Evolutionary conservation across 805 yeast genomes (phyloP), one percentile per base, ranked within the genome.

Genomic region (Wickerhamomyces pijperi): DNA sequence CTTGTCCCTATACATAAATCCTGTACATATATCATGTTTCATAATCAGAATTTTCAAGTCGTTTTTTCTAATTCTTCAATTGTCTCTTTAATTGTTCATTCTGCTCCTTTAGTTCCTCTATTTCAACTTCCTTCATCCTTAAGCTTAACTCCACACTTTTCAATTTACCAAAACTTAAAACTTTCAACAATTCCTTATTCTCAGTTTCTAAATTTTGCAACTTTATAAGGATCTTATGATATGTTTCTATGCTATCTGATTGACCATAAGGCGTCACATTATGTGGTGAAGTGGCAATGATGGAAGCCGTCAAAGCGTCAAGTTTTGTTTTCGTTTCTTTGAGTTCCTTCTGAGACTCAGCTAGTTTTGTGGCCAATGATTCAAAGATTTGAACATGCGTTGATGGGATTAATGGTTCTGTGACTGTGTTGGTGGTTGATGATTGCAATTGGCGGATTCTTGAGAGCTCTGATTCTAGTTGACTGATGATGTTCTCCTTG

Each of bases 121-220:
- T 69, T 47, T 76, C 75, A 34, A 59, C 56, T 42, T 70, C 70
- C 36, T 80, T 57, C 36, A 83, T 54, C 16, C 82, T 84, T 33
- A 82, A 55, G 55, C 81, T 85, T 33, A 83, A 72, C 42, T 78
- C 73, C 44, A 76, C 63, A 50, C 83, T 85, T 51, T 79, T 80
- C 34, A 82, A 69, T 53, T 78, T 77, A n/a, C 94, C 85, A 56
- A 69, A 78, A 46, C 87, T 76, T 11, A 83, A 56, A 78, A 82
- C 75, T 48, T 74, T 74, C 44, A 78, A 68, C 60, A 85, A 66
- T 45, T 70, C 76, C 41, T 76, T 78, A 53, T 85, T 85, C 53
- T 85, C 94, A 35, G 68, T 70, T 16, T 74, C 74, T 42, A 85
- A 59, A 41, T 69, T 61, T 39, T 73, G 72, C 46, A 85, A 49